A percentile compares a stretch with the other conserved stretches of the same genome.
Evolutionary conservation across 1,139 yeast genomes (phyloP).

Genomic region (Geotrichum histeridarum): DNA sequence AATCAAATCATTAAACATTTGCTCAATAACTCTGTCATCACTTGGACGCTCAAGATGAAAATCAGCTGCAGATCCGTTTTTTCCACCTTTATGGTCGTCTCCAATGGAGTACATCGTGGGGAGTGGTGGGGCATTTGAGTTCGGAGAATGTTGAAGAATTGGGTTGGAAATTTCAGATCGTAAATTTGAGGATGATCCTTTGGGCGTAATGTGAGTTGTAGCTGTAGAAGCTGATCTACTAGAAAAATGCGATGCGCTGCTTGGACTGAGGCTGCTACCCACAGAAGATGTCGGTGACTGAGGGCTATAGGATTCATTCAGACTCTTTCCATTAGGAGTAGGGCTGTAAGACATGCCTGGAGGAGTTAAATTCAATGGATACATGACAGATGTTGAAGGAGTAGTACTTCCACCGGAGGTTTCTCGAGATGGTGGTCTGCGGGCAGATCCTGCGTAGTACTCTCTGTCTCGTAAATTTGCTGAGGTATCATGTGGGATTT

Average conservation of each 20-base stretch:
- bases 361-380: background rate
- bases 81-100: slow-evolving; percentile 3
- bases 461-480: slow-evolving; percentile 9
- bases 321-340: background rate
- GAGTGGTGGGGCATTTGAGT: background rate
- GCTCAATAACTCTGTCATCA: slow-evolving; percentile 35
- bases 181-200: slow-evolving; percentile 14
- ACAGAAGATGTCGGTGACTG: slow-evolving; percentile 12
- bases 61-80: background rate
- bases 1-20: slow-evolving; percentile 37
- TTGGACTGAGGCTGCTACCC: slow-evolving; percentile 9
- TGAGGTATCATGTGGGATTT: background rate
- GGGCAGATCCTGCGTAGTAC: background rate
- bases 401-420: slow-evolving; percentile 8
- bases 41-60: slow-evolving; percentile 26
- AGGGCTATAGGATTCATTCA: slow-evolving; percentile 1
- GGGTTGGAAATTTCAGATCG: slow-evolving; percentile 14
- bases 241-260: slow-evolving; percentile 11
- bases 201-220: slow-evolving; percentile 9
- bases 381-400: background rate
- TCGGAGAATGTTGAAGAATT: slow-evolving; percentile 2
- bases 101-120: slow-evolving; percentile 12
- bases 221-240: slow-evolving; percentile 8
- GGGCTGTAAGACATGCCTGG: background rate
- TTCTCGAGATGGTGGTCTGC: slow-evolving; percentile 14